Percentiles rank a stretch among this genome's conserved stretches.
Evolutionary conservation across 805 yeast genomes (phyloP).

Genomic region (Cyberlindnera americana): DNA sequence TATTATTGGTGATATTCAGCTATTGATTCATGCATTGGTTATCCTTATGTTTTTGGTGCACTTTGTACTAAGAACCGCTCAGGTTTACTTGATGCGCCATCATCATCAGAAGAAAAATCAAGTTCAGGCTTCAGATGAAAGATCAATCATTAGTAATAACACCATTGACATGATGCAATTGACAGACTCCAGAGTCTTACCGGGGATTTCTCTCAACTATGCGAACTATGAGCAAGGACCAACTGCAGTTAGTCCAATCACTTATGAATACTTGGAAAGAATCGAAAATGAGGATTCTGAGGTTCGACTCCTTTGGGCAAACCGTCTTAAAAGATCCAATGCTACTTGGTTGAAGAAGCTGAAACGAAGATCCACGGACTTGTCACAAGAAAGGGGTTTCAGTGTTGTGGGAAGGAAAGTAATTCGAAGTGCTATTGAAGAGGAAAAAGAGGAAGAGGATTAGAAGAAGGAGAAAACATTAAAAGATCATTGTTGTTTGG

Average conservation of each 20-base stretch:
- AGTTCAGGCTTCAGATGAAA: too few species aligned
- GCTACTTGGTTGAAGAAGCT: constrained; percentile 5
- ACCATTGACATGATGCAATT: constrained; percentile 3
- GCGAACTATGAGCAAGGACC: constrained; percentile 1
- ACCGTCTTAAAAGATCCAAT: constrained; percentile 1
- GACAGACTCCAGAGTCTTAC: constrained; percentile 13
- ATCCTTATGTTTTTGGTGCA: constrained; percentile 7
- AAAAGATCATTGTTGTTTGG: background rate
- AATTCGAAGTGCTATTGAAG: background rate
- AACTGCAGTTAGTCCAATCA: constrained; percentile 13
- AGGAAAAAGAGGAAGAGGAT: background rate
- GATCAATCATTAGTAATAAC: background rate
- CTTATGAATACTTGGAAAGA: constrained; percentile 12
- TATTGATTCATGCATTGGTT: constrained; percentile 6
- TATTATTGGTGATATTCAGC: constrained; percentile 32
- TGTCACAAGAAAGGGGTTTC: constrained; percentile 7
- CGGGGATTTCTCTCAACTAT: constrained; percentile 12
- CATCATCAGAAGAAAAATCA: too few species aligned
- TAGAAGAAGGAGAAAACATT: too few species aligned
- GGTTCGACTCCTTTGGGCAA: constrained; percentile 11
- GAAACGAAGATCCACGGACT: background rate
- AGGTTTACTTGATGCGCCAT: constrained; percentile 8
- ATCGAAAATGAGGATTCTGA: constrained; percentile 14
- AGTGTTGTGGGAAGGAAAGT: constrained; percentile 12
- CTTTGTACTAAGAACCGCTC: constrained; percentile 5